Conservation (phyloP, 139 green algal genomes). For the Raphidocelis subcapitata region DNA sequence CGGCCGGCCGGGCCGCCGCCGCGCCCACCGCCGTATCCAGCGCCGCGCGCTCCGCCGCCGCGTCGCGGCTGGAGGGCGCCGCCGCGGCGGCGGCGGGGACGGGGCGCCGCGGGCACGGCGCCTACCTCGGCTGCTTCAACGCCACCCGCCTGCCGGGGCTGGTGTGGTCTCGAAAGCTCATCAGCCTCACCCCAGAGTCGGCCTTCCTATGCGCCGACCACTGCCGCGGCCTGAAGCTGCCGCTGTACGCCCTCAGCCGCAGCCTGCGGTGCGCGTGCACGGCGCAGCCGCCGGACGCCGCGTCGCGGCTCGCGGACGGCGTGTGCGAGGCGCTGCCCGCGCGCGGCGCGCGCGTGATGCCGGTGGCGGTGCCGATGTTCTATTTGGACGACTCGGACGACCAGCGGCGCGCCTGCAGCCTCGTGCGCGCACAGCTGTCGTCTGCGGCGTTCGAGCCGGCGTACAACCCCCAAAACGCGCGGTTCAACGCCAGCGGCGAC, state of each 20-base stretch:
- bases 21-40: too few species aligned
- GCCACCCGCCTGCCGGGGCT: background rate
- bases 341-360: background rate
- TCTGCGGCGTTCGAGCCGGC: background rate
- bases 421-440: background rate
- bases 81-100: too few species aligned
- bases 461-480: background rate
- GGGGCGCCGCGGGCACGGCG: background rate
- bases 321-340: background rate
- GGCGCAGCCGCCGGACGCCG: background rate
- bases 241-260: background rate
- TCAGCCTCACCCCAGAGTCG: background rate
- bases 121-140: constrained; percentile 4
- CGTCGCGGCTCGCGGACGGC: background rate
- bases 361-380: background rate
- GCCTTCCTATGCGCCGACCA: background rate
- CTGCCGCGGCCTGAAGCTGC: background rate
- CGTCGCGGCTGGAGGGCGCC: too few species aligned
- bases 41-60: too few species aligned
- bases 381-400: background rate
- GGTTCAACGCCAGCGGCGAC: background rate
- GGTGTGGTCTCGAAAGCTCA: too few species aligned
- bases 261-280: background rate
- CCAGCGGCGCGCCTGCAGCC: background rate
- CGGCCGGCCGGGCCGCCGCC: too few species aligned